Conservation (phyloP, 2,329 filamentous ascomycete species). For the Pyricularia sp. region DNA sequence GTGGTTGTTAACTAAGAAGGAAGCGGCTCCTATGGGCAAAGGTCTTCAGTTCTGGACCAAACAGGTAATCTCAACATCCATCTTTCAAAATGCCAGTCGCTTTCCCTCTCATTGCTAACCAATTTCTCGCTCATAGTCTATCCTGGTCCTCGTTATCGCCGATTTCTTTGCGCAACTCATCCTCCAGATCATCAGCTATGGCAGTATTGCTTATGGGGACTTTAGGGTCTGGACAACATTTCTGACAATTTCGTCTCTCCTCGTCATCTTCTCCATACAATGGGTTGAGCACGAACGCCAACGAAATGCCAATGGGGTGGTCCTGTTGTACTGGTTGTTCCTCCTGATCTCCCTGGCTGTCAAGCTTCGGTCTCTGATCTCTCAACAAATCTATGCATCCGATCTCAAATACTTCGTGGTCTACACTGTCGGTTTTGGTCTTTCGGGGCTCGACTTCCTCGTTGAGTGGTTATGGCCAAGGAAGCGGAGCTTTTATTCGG, state of each 20-base stretch:
- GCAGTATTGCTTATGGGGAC: slow-evolving; percentile 60
- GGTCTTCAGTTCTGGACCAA: slow-evolving; percentile 92
- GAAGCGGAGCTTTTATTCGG: slow-evolving; percentile 47
- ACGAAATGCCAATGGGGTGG: slow-evolving; percentile 74
- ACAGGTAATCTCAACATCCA: slow-evolving; percentile 45
- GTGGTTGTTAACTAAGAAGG: slow-evolving; percentile 61
- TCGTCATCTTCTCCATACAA: slow-evolving; percentile 65
- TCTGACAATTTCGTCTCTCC: slow-evolving; percentile 57
- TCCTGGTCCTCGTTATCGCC: slow-evolving; percentile 55
- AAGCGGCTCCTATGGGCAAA: slow-evolving; percentile 54
- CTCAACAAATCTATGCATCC: slow-evolving; percentile 56
- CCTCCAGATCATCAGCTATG: slow-evolving; percentile 59
- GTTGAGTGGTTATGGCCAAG: slow-evolving; percentile 85
- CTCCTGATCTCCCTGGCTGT: slow-evolving; percentile 65
- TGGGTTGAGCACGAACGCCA: slow-evolving; percentile 77
- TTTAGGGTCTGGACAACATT: slow-evolving; percentile 78
- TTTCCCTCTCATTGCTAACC: not conserved
- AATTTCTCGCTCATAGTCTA: slow-evolving; percentile 19
- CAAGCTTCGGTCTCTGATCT: slow-evolving; percentile 76
- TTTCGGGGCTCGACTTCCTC: slow-evolving; percentile 57
- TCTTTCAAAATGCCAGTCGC: not conserved
- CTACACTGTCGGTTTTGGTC: slow-evolving; percentile 58
- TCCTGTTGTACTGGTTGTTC: slow-evolving; percentile 85
- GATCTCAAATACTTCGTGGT: slow-evolving; percentile 64
- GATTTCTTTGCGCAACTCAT: slow-evolving; percentile 59